A percentile compares a stretch with the other conserved stretches of the same genome.
Conservation (phyloP, 768 basidiomycete species). For the Rickenella mellea region DNA sequence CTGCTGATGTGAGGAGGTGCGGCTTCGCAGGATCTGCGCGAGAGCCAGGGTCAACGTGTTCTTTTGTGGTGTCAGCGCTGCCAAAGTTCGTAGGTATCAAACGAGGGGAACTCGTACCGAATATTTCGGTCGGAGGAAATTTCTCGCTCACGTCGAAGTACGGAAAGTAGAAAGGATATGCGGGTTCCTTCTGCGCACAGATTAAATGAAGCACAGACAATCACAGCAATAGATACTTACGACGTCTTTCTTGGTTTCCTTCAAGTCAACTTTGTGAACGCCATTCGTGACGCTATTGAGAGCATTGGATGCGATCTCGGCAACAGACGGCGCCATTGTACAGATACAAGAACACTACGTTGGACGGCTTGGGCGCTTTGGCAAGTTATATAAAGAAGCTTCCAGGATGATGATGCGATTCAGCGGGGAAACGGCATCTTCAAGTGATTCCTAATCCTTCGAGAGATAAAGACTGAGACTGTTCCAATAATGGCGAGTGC, state of each 20-base stretch:
- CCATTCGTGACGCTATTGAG: neutral
- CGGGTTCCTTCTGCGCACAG: conserved; percentile 8
- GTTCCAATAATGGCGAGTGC: too few species aligned
- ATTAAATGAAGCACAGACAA: too few species aligned
- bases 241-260: too few species aligned
- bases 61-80: neutral
- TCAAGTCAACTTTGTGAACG: neutral
- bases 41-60: conserved; percentile 9
- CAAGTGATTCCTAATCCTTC: too few species aligned
- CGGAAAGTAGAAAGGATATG: conserved; percentile 10
- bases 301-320: neutral
- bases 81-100: neutral
- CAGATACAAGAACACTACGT: too few species aligned
- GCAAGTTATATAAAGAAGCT: too few species aligned
- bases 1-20: conserved; percentile 6
- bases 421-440: too few species aligned
- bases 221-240: too few species aligned
- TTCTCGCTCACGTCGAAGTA: conserved; percentile 10
- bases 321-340: neutral
- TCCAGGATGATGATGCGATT: too few species aligned
- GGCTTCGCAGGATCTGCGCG: conserved; percentile 12
- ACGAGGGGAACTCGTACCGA: conserved; percentile 1
- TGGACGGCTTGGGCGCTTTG: too few species aligned
- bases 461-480: too few species aligned
- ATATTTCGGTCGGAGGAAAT: conserved; percentile 8